These are phyloP conservation scores for Ogataea saltuana DNA, from an alignment of 805 yeast genomes.

Conservation along the genomic window DNA sequence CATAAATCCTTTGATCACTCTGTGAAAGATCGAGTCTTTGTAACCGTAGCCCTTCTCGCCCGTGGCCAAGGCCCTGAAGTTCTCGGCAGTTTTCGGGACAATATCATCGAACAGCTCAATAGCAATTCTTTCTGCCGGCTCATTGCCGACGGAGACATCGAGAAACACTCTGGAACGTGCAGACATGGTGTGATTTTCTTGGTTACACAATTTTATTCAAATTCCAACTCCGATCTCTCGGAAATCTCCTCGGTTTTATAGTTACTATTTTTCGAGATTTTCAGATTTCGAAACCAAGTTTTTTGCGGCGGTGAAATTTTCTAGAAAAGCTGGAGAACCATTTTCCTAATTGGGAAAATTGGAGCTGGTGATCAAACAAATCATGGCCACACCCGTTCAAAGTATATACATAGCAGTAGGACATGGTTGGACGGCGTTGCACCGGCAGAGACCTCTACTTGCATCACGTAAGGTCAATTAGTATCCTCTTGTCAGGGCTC, in stretches of 20 bases:
- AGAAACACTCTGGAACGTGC: conserved; percentile 62
- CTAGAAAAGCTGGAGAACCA: conserved; percentile 4
- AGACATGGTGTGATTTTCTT: not conserved
- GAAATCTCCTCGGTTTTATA: not conserved
- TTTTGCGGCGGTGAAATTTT: conserved; percentile 6
- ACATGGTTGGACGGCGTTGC: no score
- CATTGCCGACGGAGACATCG: conserved; percentile 75
- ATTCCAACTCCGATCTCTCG: not conserved
- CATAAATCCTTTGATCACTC: conserved; percentile 89
- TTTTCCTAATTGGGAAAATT: not conserved
- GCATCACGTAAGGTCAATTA: not conserved
- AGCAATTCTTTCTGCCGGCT: conserved; percentile 70
- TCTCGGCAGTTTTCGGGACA: conserved; percentile 88
- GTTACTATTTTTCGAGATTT: not conserved
- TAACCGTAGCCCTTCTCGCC: conserved; percentile 82
- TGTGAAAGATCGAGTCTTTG: conserved; percentile 88
- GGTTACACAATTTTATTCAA: not conserved
- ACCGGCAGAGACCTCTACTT: no score
- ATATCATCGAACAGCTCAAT: conserved; percentile 61
- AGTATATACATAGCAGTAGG: no score
- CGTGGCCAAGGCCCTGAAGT: conserved; percentile 84
- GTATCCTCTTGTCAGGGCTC: not conserved
- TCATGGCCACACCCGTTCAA: no score
- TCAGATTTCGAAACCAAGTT: no score
- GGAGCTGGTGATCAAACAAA: no score